phyloP scores from a whole-genome alignment of 2,329 filamentous ascomycete species.

The Exophiala calicioides region DNA sequence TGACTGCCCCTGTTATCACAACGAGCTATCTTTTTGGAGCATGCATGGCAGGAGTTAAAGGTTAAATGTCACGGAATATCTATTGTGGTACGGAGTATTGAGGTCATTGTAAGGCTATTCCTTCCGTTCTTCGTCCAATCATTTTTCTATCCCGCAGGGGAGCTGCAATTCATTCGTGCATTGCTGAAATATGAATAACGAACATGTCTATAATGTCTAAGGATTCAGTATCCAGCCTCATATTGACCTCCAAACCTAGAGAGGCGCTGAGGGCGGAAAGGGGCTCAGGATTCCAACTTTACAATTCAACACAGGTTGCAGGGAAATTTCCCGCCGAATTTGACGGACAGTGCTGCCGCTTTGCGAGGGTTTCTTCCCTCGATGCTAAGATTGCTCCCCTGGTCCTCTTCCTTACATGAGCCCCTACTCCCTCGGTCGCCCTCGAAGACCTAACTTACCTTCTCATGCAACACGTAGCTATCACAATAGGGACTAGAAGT shows the following conservation, averaged over 20 bases:
- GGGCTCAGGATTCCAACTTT: not conserved
- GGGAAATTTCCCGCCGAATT: not conserved
- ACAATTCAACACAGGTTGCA: not conserved
- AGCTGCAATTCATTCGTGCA: not conserved
- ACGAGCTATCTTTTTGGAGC: too few relatives aligned
- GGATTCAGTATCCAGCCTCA: conserved; percentile 9
- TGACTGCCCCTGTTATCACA: too few relatives aligned
- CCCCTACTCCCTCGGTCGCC: too few relatives aligned
- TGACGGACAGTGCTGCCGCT: not conserved
- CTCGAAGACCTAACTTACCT: not conserved
- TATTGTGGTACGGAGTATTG: too few relatives aligned
- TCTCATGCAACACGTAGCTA: not conserved
- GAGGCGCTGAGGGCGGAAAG: not conserved
- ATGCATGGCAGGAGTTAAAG: too few relatives aligned
- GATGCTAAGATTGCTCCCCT: not conserved
- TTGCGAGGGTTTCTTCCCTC: not conserved
- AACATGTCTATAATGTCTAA: conserved; percentile 9
- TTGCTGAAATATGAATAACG: not conserved
- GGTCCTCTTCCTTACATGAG: too few relatives aligned
- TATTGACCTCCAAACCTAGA: not conserved
- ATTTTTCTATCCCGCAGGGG: not conserved
- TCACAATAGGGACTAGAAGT: not conserved
- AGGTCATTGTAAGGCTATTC: too few relatives aligned
- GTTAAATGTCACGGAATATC: not conserved
- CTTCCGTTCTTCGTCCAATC: not conserved